Percentiles rank a stretch among this genome's conserved stretches.
Evolutionary conservation across 805 yeast species (phyloP).

Genomic region (Monosporozyma unispora): DNA sequence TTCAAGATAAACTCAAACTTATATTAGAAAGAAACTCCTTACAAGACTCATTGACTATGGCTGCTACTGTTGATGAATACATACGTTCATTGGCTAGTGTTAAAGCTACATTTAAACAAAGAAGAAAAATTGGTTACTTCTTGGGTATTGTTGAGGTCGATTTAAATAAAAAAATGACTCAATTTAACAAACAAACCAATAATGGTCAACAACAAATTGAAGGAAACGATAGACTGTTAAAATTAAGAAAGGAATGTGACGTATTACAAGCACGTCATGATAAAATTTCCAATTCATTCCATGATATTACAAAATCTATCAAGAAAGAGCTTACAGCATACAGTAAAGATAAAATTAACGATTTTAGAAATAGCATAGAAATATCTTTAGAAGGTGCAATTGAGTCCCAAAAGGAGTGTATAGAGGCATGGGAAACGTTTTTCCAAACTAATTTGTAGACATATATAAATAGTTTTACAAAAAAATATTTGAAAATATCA

Average conservation of each 20-base stretch:
- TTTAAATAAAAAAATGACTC: conserved; percentile 35
- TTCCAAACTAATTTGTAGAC: conserved; percentile 42
- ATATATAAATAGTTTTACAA: background rate
- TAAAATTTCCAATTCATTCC: conserved; percentile 50
- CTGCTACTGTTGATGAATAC: conserved; percentile 83
- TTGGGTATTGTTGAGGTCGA: conserved; percentile 44
- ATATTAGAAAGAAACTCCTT: conserved; percentile 66
- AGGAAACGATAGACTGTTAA: conserved; percentile 15
- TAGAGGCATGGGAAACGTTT: conserved; percentile 83
- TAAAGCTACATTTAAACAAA: conserved; percentile 61
- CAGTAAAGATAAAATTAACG: conserved; percentile 68
- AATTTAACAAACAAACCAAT: conserved; percentile 36
- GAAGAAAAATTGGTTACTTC: conserved; percentile 48
- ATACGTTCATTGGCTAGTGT: conserved; percentile 67
- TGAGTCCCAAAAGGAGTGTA: conserved; percentile 87
- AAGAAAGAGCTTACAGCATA: conserved; percentile 57
- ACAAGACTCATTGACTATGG: conserved; percentile 80
- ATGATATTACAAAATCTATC: conserved; percentile 55
- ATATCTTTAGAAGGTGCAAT: conserved; percentile 82
- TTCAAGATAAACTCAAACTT: conserved; percentile 63
- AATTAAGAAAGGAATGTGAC: conserved; percentile 51
- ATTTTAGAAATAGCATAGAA: conserved; percentile 83
- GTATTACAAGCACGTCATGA: conserved; percentile 45
- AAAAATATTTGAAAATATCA: background rate
- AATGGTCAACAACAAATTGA: conserved; percentile 38